A percentile compares a stretch with the other conserved stretches of the same genome.
phyloP scores from a whole-genome alignment of 495 filamentous ascomycete genomes.

The Annulohypoxylon moriforme region DNA sequence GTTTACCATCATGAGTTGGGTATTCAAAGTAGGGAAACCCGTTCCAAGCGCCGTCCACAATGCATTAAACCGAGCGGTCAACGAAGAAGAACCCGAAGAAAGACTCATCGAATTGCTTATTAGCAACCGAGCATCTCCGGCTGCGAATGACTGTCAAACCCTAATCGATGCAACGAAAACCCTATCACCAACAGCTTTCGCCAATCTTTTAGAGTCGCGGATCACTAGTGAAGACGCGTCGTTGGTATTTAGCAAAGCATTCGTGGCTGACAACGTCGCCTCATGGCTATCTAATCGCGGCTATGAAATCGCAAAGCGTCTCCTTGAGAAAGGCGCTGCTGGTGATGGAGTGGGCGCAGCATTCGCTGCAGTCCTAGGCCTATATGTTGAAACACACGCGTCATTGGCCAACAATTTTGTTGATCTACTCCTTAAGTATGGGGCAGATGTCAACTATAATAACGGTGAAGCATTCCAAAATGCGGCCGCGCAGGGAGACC shows the following conservation, averaged over 20 bases:
- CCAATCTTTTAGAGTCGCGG: constrained; percentile 49
- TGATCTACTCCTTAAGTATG: constrained; percentile 49
- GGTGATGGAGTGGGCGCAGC: constrained; percentile 54
- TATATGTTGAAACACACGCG: constrained; percentile 47
- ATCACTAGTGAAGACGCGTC: constrained; percentile 53
- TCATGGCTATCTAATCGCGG: constrained; percentile 56
- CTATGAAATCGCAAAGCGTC: constrained; percentile 50
- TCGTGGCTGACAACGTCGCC: constrained; percentile 45
- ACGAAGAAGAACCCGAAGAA: constrained; percentile 57
- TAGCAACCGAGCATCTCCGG: constrained; percentile 54
- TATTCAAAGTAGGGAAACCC: constrained; percentile 57
- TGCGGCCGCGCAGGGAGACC: constrained; percentile 54
- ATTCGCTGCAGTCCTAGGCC: constrained; percentile 51
- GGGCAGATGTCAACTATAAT: constrained; percentile 55
- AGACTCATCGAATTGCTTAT: constrained; percentile 56
- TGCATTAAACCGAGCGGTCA: constrained; percentile 55
- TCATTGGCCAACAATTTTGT: constrained; percentile 51
- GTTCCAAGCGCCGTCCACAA: constrained; percentile 54
- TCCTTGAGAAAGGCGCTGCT: constrained; percentile 56
- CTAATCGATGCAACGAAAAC: constrained; percentile 55
- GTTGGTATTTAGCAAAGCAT: constrained; percentile 54
- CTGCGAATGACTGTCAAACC: constrained; percentile 57
- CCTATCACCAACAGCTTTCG: constrained; percentile 49
- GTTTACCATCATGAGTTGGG: constrained; percentile 56
- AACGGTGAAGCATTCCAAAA: constrained; percentile 55